Base-by-base conservation (phyloP, 192 early-diverging fungal genomes). In the Coemansia sp. region DNA sequence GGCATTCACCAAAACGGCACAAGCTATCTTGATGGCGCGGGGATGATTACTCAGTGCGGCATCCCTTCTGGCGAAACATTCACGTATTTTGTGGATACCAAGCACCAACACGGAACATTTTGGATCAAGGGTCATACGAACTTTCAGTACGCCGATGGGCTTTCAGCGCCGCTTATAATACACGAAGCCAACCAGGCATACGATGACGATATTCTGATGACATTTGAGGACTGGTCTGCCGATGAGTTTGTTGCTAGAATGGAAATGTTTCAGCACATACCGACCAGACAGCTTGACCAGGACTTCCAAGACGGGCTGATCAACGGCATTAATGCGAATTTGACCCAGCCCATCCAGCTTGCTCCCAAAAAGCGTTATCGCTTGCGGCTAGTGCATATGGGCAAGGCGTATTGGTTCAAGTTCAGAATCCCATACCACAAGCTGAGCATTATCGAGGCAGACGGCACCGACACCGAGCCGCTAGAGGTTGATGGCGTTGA, bases 131-230 rank as follows among this genome's bases (percentile, higher is more conserved):
- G 82, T 10, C 90, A 92, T 62, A 72, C 61, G 51, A 65, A 53
- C 43, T 78, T 66, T 46, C 88, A 91, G 73, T 90, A 93, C 60
- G 81, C 89, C 26, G 88, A 93, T 51, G 91, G 91, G 31, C 70
- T 91, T 37, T 82, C 84, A 34, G 80, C 78, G 0, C 81, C 91
- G 26, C 54, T 93, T 11, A 81, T 90, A 41, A 71, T 93, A 34
- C 74, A 85, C 30, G 74, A 83, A 47, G 78, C 75, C 15, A 42
- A 76, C 52, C 79, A 80, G 30, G 46, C 66, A 36, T 88, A 88
- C 45, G 89, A 91, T 51, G 83, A 82, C 18, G 90, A 92, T 36
- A 62, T 81, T 42, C 68, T 81, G 12, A 47, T 90, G 17, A 75
- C 81, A 21, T 70, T 92, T 40, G 71, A 86, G 58, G 90, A 88